Base-by-base conservation (phyloP, 106 monocot species). In the Xerophyta viscosa region DNA sequence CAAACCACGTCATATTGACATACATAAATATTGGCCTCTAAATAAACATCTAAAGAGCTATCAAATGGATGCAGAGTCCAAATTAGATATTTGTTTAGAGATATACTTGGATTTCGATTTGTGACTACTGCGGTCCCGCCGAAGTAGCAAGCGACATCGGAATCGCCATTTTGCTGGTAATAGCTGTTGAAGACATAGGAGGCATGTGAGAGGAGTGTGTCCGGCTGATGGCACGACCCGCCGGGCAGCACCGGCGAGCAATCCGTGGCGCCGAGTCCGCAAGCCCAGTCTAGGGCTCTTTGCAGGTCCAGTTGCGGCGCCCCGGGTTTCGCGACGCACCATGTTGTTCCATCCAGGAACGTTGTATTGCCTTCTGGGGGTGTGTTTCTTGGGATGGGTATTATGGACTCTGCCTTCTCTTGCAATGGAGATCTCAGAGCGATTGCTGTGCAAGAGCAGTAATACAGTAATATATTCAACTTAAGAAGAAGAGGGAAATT, bases 91-190 rank as follows among this genome's bases (percentile, higher is more conserved):
- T 37, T 57, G 49, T 14, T 17, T n/a, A 54, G 8, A 8, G 15
- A n/a, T 3, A 69, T 72, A 96, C 96, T 96, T 33, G 96, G 96
- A 57, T 96, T 71, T 8, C 56, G 71, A 11, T 43, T 71, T 12
- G 62, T 76, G 66, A 89, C 43, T 25, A 61, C 29, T 1, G 79
- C 88, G 8, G 81, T 64, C 50, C 96, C 96, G 25, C 96, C 96
- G 61, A 96, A 96, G 66, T 82, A 76, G 61, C 96, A 96, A 7
- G 89, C 96, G 14, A 96, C 71, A 62, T 89, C 89, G 44, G 75
- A 76, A 70, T 96, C 88, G 45, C 96, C 96, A 44, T 82, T 96
- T 78, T 89, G 82, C 81, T 96, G 96, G 60, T 96, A 96, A 69
- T 85, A 96, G 65, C 55, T 85, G 49, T 96, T 96, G 81, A 96